Percentiles rank a stretch among this genome's conserved stretches.
phyloP scores from a whole-genome alignment of 75 land plant species.

The Azolla pinnata region DNA sequence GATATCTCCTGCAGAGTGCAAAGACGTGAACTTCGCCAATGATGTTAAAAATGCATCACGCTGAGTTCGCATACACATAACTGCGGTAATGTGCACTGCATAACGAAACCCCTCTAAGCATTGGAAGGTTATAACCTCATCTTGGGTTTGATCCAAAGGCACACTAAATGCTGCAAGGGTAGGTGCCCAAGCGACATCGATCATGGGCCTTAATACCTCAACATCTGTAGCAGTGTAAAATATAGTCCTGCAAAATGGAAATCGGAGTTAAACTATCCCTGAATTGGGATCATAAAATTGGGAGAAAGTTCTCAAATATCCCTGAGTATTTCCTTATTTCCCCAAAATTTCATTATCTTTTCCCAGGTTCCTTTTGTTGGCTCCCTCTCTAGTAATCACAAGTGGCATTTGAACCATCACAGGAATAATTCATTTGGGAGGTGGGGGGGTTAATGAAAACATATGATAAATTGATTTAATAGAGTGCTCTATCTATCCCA shows the following conservation, averaged over 20 bases:
- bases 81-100: conserved; percentile 92
- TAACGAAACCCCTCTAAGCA: conserved; percentile 88
- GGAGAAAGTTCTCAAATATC: no score
- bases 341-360: no score
- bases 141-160: conserved; percentile 96
- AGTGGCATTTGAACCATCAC: no score
- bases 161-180: conserved; percentile 99
- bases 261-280: no score
- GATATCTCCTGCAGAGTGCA: conserved; percentile 99
- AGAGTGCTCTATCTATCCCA: no score
- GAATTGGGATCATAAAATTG: no score
- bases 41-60: conserved; percentile 99
- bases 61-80: conserved; percentile 92
- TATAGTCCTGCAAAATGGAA: conserved; percentile 61
- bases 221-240: conserved; percentile 96
- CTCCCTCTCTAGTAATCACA: no score
- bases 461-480: no score
- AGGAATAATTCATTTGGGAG: no score
- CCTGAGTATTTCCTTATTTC: no score
- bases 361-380: no score
- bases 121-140: conserved; percentile 62
- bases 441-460: no score
- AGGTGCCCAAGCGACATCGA: conserved; percentile 98
- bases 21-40: conserved; percentile 92
- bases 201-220: conserved; percentile 83